Conservation (phyloP, 495 filamentous ascomycete species). For the Hyaloscypha bicolor region DNA sequence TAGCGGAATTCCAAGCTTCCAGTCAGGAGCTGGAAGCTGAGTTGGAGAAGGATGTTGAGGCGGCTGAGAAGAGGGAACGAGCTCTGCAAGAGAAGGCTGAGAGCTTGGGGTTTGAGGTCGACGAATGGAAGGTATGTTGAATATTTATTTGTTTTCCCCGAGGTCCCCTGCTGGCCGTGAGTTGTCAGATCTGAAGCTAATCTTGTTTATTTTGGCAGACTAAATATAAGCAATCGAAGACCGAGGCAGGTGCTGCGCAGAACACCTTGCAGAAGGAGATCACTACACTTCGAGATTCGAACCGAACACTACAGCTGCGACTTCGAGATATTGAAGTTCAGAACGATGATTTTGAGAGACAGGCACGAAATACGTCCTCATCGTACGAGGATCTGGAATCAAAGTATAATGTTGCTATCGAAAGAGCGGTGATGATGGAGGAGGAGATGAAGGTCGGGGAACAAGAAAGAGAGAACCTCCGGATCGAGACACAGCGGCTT, state of each 20-base stretch:
- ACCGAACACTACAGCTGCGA: constrained; percentile 77
- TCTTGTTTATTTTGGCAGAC: constrained; percentile 54
- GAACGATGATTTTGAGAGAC: constrained; percentile 97
- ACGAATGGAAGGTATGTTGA: constrained; percentile 91
- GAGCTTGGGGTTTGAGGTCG: constrained; percentile 79
- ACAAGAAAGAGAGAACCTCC: constrained; percentile 81
- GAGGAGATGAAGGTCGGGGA: constrained; percentile 90
- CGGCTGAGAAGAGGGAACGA: constrained; percentile 89
- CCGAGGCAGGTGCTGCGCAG: constrained; percentile 80
- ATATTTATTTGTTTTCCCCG: background rate
- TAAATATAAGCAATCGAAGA: constrained; percentile 95
- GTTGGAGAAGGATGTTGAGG: constrained; percentile 94
- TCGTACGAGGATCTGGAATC: constrained; percentile 96
- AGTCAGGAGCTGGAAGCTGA: constrained; percentile 93
- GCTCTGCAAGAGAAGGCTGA: constrained; percentile 85
- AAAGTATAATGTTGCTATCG: constrained; percentile 93
- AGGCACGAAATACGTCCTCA: constrained; percentile 89
- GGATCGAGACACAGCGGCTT: constrained; percentile 86
- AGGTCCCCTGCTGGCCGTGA: background rate
- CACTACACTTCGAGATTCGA: constrained; percentile 81
- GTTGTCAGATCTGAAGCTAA: constrained; percentile 25
- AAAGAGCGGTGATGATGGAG: constrained; percentile 88
- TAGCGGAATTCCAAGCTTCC: constrained; percentile 91
- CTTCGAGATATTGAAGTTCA: constrained; percentile 94
- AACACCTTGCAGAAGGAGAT: constrained; percentile 93